Evolutionary conservation across 345 rosid genomes (phyloP).

Genomic region (Lagerstroemia speciosa): DNA sequence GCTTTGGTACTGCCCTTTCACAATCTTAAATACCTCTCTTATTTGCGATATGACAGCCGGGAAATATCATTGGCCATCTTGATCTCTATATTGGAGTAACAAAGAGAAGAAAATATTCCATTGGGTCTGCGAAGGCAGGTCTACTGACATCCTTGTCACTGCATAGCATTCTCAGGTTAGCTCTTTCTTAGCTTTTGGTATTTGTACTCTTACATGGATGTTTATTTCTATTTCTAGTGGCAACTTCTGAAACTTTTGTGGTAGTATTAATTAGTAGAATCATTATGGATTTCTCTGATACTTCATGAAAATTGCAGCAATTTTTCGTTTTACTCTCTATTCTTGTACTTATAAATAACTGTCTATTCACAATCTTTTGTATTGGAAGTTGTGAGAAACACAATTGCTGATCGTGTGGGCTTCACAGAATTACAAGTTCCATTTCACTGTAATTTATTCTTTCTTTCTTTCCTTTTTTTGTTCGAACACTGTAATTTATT

Average conservation of each 20-base stretch:
- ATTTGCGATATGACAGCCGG: slow-evolving; percentile 35
- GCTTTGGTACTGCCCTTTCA: not conserved
- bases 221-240: not conserved
- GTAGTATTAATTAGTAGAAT: too few relatives aligned
- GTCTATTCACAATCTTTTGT: too few relatives aligned
- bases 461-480: too few relatives aligned
- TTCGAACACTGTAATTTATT: too few relatives aligned
- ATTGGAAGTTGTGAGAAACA: too few relatives aligned
- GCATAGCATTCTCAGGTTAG: slow-evolving; percentile 56
- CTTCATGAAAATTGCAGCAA: too few relatives aligned
- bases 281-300: too few relatives aligned
- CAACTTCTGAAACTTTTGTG: not conserved
- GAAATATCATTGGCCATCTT: slow-evolving; percentile 17
- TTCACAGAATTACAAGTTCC: too few relatives aligned
- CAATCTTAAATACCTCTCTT: not conserved
- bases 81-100: slow-evolving; percentile 55
- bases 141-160: slow-evolving; percentile 40
- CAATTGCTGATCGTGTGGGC: too few relatives aligned
- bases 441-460: too few relatives aligned
- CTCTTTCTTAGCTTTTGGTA: not conserved
- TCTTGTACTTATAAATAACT: too few relatives aligned
- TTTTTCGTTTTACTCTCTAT: too few relatives aligned
- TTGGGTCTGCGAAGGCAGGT: slow-evolving; percentile 45
- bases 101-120: slow-evolving; percentile 42
- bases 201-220: not conserved